phyloP scores from a whole-genome alignment of 169 alveolate species.

The Haemoproteus tartakovskyi region DNA sequence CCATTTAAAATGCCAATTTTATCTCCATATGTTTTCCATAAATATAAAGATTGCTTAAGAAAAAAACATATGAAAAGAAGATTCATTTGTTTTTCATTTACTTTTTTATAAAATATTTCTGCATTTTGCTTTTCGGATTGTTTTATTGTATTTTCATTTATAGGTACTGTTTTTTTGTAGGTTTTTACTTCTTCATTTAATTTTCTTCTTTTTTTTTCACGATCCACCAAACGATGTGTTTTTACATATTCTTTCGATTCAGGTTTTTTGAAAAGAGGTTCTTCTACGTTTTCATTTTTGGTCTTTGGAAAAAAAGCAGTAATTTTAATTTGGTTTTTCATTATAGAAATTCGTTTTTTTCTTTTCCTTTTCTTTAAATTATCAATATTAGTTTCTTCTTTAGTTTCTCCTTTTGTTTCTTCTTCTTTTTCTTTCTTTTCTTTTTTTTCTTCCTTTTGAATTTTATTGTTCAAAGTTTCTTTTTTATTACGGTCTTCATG shows the following conservation, averaged over 20 bases:
- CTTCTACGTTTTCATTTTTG: too few relatives aligned
- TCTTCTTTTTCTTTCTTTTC: not conserved
- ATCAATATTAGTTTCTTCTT: slow-evolving; percentile 9
- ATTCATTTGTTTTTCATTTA: slow-evolving; percentile 59
- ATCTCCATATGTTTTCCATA: slow-evolving; percentile 55
- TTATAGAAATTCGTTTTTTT: slow-evolving; percentile 30
- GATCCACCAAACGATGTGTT: not conserved
- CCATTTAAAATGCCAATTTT: slow-evolving; percentile 50
- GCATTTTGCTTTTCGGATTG: too few relatives aligned
- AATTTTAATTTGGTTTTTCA: slow-evolving; percentile 62
- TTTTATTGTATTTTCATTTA: too few relatives aligned
- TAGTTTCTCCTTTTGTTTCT: not conserved
- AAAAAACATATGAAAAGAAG: slow-evolving; percentile 46
- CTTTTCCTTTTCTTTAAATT: not conserved
- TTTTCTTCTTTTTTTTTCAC: slow-evolving; percentile 25
- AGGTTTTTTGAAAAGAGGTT: not conserved
- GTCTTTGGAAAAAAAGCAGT: slow-evolving; percentile 23
- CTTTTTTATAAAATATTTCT: slow-evolving; percentile 3
- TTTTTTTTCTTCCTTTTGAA: not conserved
- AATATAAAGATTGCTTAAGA: slow-evolving; percentile 28
- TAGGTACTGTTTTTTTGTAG: too few relatives aligned
- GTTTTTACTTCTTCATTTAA: slow-evolving; percentile 13
- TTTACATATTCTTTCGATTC: not conserved
- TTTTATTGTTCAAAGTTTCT: too few relatives aligned
- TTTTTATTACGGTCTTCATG: too few relatives aligned